Base-by-base conservation (phyloP, 23 red algal species). In the Gracilaria domingensis region DNA sequence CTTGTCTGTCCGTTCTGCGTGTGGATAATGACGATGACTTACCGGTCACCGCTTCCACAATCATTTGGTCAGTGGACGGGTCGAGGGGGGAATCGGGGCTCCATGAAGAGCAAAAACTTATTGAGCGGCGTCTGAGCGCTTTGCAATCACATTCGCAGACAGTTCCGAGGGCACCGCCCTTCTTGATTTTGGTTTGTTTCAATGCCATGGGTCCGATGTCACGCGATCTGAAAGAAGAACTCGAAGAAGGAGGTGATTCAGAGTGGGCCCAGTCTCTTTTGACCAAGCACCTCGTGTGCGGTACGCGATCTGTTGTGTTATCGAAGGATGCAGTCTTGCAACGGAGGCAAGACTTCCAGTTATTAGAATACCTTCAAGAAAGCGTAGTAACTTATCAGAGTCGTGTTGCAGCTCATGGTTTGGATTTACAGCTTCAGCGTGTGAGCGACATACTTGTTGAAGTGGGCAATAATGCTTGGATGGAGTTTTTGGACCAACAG, bases 101-200 rank as follows among this genome's bases (percentile, higher is more conserved):
- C 25, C 8, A 49, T 12, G 40, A 51, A 37, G 40, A 77, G 7
- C 72, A 49, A 30, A 50, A 28, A 45, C 13, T 51, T 42, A 77
- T 77, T 77, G 72, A 77, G 34, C 20, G 50, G 5, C 23, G 40
- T 77, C 34, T 77, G 13, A 1, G 1, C 26, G 7, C 3, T 51
- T 28, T 77, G 14, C 72, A 20, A 39, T 45, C 72, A 49, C 40
- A 77, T 51, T 77, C 72, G 8, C 23, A 8, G 34, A n/a, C 20
- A 30, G 45, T 20, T 51, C 4, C 9, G 8, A 51, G 7, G 0
- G 21, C 11, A 1, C 72, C 72, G 30, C 72, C 72, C 40, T 77
- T 77, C 26, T 30, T 77, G 42, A 77, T 77, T 28, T 25, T 77
- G 26, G 72, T 77, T 33, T 77, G 72, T 35, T 77, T 77, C 72